Evolutionary conservation across 306 rosid genomes (phyloP), one percentile per base, ranked within the genome.

Genomic region (Glycine tomentella): DNA sequence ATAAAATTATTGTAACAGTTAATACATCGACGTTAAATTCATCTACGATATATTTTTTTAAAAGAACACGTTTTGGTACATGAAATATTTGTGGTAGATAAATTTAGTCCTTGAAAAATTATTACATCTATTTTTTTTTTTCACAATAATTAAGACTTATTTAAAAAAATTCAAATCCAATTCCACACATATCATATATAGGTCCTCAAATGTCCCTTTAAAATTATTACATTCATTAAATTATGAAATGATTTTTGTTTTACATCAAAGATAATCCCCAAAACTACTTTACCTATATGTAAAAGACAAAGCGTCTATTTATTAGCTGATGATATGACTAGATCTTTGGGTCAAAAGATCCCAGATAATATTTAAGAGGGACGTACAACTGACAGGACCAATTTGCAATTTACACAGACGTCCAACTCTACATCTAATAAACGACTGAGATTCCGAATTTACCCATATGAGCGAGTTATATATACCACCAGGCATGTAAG

Each of bases 311-410:
- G 34, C 3, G 20, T 46, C 73, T 49, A 61, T 72, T 44, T 63
- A 14, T 62, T 78, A 42, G 58, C 80, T 74, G 58, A 76, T 46
- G 57, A 42, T 55, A 76, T 76, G 62, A 71, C 34, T 44, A 38
- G 74, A 63, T 49, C 75, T 84, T 61, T 10, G 6, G 3, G 61
- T 55, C 4, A 59, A 67, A 20, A 73, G 20, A 13, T 68, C 81
- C 79, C 86, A 83, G 44, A 78, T 77, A 74, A 40, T 38, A 42
- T 87, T 81, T 87, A 74, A 63, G 74, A 40, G 42, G 79, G 78
- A 7, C 80, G 82, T 69, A 70, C 87, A 62, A 57, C 76, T 42
- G 13, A 75, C 16, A 45, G 40, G 5, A 36, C 5, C 14, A 36
- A 70, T 69, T 82, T 79, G 80, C 86, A 72, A 70, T 69, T 82